Base-by-base conservation (phyloP, 2,329 filamentous ascomycete species). In the Dendryphion nanum region DNA sequence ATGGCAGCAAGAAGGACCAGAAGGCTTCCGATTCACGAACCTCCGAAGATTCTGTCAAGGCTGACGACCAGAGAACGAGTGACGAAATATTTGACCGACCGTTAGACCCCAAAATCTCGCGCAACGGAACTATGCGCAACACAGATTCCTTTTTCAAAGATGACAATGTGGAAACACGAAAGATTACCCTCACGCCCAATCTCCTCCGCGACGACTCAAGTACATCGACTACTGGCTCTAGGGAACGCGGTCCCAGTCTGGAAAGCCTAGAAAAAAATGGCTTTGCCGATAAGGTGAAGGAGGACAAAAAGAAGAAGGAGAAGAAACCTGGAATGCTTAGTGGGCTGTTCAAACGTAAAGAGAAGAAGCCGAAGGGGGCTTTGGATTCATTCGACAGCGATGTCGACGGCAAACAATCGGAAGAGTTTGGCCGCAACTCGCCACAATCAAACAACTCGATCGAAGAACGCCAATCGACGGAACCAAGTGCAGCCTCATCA, bases 101-200 rank as follows among this genome's bases (percentile, higher is more conserved):
- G 51, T 55, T 63, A 42, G 63, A 66, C 24, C 62, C 56, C 20
- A 67, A 65, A 33, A 53, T 64, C 2, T 89, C 88, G 23, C 81
- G 85, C 47, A 94, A 95, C 53, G 89, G 89, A 29, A 91, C 86
- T 16, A 78, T 95, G 30, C 81, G 91, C 47, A 94, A 94, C 61
- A 91, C 89, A 4, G 91, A 97, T 67, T 95, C 91, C 1, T 96
- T 97, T 74, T 96, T 96, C 75, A 95, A 89, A 66, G 93, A 97
- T 58, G 91, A 98, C 58, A 89, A 81, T 20, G 85, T 89, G 24
- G 93, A 97, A 66, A 96, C 93, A 3, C 89, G 94, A 67, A 97
- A 97, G 71, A 97, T 98, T 51, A 95, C 90, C 0, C 78, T 98
- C 30, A 98, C 93, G 3, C 93, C 93, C 2, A 95, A 95, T 52